phyloP scores from a whole-genome alignment of 768 basidiomycete genomes.

The Leccinum pellstonianum region DNA sequence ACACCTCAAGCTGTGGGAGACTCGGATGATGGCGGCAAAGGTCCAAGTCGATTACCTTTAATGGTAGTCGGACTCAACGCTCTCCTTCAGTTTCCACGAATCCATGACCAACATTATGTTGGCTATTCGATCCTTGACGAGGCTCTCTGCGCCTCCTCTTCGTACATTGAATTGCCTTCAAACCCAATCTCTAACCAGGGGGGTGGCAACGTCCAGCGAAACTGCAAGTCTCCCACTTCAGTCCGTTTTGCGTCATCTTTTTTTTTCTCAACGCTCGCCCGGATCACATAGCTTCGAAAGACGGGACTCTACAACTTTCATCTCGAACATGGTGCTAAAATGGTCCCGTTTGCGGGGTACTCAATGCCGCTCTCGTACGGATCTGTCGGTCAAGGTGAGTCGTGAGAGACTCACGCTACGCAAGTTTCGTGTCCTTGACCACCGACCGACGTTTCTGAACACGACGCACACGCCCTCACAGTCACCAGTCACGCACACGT shows the following conservation, averaged over 20 bases:
- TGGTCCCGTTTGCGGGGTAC: slow-evolving; percentile 96
- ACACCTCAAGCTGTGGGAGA: neutral
- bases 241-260: neutral
- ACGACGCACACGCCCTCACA: slow-evolving; percentile 33
- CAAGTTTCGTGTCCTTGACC: slow-evolving; percentile 14
- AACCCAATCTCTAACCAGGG: slow-evolving; percentile 5
- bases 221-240: slow-evolving; percentile 11
- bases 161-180: neutral
- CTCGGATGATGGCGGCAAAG: neutral
- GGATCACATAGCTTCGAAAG: slow-evolving; percentile 43
- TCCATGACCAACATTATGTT: slow-evolving; percentile 3
- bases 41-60: neutral
- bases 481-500: slow-evolving; percentile 91
- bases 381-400: slow-evolving; percentile 72
- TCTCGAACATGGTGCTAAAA: slow-evolving; percentile 76
- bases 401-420: neutral
- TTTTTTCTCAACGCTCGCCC: slow-evolving; percentile 2
- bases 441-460: neutral
- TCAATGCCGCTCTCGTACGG: slow-evolving; percentile 92
- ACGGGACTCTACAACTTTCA: slow-evolving; percentile 92
- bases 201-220: slow-evolving; percentile 21
- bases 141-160: slow-evolving; percentile 7
- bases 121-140: neutral
- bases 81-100: slow-evolving; percentile 1
- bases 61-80: neutral